Percentiles rank a stretch among this genome's conserved stretches.
phyloP scores from a whole-genome alignment of 2,329 filamentous ascomycete genomes.

The Xylariaceae sp. region DNA sequence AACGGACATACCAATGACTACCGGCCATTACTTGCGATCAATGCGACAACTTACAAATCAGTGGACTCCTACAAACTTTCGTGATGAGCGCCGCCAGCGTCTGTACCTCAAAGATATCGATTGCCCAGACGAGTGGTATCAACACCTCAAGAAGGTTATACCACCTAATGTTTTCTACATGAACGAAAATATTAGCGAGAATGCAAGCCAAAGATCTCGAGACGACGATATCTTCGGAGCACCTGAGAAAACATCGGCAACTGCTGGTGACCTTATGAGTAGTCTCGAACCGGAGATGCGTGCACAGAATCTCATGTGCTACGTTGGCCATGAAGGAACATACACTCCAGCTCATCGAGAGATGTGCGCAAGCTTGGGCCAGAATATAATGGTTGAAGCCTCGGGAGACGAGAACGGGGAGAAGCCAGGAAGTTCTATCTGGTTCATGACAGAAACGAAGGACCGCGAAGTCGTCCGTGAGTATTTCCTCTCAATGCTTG shows the following conservation, averaged over 20 bases:
- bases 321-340: constrained; percentile 95
- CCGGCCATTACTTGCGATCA: constrained; percentile 87
- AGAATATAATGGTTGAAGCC: constrained; percentile 98
- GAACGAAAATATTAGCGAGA: constrained; percentile 72
- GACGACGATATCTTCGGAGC: constrained; percentile 55
- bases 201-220: constrained; percentile 32
- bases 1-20: constrained; percentile 80
- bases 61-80: constrained; percentile 77
- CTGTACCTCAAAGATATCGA: constrained; percentile 98
- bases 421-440: constrained; percentile 86
- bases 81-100: constrained; percentile 80
- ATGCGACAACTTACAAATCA: constrained; percentile 85
- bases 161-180: constrained; percentile 88
- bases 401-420: constrained; percentile 77
- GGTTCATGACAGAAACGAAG: constrained; percentile 98
- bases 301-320: constrained; percentile 97
- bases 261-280: constrained; percentile 93
- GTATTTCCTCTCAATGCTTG: constrained; percentile 90
- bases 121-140: constrained; percentile 85
- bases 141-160: constrained; percentile 78
- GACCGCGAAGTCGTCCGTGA: constrained; percentile 90
- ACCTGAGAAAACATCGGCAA: constrained; percentile 65
- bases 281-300: constrained; percentile 86
- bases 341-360: constrained; percentile 95
- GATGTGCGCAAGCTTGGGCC: constrained; percentile 95